Base-by-base conservation (phyloP, 768 basidiomycete species). In the Clathrus columnatus region DNA sequence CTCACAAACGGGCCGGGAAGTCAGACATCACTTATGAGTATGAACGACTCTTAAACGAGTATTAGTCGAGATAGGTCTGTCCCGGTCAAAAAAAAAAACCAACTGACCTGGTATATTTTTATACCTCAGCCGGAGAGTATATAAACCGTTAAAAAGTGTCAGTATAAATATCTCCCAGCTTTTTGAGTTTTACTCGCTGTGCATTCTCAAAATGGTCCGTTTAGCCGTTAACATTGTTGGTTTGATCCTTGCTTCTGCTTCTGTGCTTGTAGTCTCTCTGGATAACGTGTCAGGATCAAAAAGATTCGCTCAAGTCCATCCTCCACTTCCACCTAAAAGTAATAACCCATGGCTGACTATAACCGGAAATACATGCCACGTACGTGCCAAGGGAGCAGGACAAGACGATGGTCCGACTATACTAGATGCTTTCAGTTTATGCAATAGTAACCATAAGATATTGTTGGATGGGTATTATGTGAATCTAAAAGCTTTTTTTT, bases 371-470 rank as follows among this genome's bases (percentile, higher is more conserved):
- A 44, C 36, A 16, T 53, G 51, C 17, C 42, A 44, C 16, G 51
- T 53, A 18, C 27, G 27, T 14, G 51, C 51, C 16, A 53, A 53
- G 45, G 51, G 51, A 8, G 51, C 51, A 5, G 51, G 51, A 6
- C 51, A 44, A 44, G 51, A 53, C 16, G 51, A 53, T 41, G 51
- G 51, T 43, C 51, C 51, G 21, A 53, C 51, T 17, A 53, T 53
- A 21, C 21, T 53, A 7, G 32, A 53, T 14, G 51, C 51, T 16
- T 53, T 53, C 18, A 43, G 41, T 43, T 10, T 1, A 23, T 53
- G 51, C 41, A 41, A 41, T 14, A 18, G 41, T 43, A 42, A 53
- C 27, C 16, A 26, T 14, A 53, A 53, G 21, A 43, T 53, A 16
- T 44, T 24, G 10, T 18, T 53, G 43, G 51, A 53, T n/a, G 51